Evolutionary conservation across 2,329 filamentous ascomycete genomes (phyloP).

Genomic region (Colletotrichum shisoi): DNA sequence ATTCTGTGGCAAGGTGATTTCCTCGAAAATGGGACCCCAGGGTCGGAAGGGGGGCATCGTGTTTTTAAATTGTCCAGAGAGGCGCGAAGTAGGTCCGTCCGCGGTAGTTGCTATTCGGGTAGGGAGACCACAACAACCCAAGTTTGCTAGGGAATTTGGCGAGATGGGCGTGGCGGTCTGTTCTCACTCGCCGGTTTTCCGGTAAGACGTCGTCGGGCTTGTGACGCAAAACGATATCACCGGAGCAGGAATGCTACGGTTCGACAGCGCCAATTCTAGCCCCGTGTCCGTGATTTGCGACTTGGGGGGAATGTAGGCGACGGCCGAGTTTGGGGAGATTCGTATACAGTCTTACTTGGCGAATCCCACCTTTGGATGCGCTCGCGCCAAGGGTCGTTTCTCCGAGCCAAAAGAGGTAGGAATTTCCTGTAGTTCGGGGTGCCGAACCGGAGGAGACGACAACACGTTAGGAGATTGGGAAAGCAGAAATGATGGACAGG

Average conservation of each 20-base stretch:
- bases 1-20: constrained; percentile 47
- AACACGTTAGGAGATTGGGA: neutral
- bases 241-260: constrained; percentile 23
- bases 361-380: constrained; percentile 13
- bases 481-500: neutral
- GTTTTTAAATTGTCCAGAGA: constrained; percentile 19
- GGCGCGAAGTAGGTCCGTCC: constrained; percentile 14
- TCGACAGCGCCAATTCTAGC: constrained; percentile 24
- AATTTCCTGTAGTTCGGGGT: constrained; percentile 6
- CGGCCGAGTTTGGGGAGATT: constrained; percentile 1
- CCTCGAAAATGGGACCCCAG: constrained; percentile 42
- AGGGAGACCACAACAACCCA: constrained; percentile 27
- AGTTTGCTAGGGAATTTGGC: constrained; percentile 23
- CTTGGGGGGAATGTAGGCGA: constrained; percentile 30
- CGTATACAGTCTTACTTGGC: neutral
- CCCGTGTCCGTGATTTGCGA: constrained; percentile 11
- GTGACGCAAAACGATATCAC: constrained; percentile 11
- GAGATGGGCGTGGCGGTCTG: constrained; percentile 28
- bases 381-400: neutral
- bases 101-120: constrained; percentile 4
- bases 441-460: constrained; percentile 1
- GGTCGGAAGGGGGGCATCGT: constrained; percentile 38
- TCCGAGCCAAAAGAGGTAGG: neutral
- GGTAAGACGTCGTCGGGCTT: constrained; percentile 10
- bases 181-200: constrained; percentile 7